Evolutionary conservation across 2,329 filamentous ascomycete genomes (phyloP), one percentile per base, ranked within the genome.

Genomic region (Aspergillus alliaceus): DNA sequence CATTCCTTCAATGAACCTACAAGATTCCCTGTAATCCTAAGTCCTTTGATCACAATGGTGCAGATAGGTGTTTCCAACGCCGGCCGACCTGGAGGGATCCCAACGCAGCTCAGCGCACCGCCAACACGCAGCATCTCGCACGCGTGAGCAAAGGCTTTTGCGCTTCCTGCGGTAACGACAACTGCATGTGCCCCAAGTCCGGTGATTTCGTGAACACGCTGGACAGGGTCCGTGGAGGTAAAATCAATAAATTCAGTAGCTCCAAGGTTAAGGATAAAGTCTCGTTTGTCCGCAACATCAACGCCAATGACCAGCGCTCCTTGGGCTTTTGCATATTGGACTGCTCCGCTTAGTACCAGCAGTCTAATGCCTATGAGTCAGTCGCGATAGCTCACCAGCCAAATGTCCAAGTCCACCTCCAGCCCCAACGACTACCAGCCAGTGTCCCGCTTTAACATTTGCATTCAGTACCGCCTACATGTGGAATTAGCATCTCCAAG

Each of bases 331-430:
- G 74, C 77, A 56, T 79, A 80, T 70, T 80, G 78, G 2, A 80
- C 77, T 76, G 58, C 20, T 31, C 40, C 3, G 7, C 8, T 60
- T 8, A 63, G 48, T 44, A 42, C 24, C 22, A 25, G 12, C 8
- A n/a, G n/a, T n/a, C 18, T 18, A 25, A 12, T 35, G n/a, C 9
- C 34, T 27, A 20, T 12, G 2, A 8, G 31, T 6, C 22, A 25
- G 15, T 25, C 15, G 6, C 3, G 22, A 25, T 22, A 14, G 4
- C 70, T 42, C 57, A 77, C 75, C 74, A 55, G 77, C 77, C 34
- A 79, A 69, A 62, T 79, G 75, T 2, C 78, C 78, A n/a, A 80
- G 66, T 6, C 78, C 78, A 44, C 77, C 78, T 34, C 75, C 77
- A 14, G 78, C 78, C 9, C 78, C 77, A n/a, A 79, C 71, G 12